Conservation (phyloP, 2,329 filamentous ascomycete species). For the Leptodontidium sp. region DNA sequence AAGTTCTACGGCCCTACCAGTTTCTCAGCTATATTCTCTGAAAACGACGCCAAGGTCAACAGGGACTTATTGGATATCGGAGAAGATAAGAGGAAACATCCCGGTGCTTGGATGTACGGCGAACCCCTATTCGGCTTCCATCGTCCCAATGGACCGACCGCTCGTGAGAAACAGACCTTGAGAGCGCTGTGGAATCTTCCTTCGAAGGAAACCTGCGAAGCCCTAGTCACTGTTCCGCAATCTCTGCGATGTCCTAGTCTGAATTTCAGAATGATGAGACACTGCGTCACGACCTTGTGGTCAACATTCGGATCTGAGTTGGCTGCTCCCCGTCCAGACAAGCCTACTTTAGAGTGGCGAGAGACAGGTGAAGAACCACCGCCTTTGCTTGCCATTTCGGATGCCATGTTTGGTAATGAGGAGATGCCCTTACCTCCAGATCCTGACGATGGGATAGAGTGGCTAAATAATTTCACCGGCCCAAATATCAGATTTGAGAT, state of each 20-base stretch:
- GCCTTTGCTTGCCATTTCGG: constrained; percentile 33
- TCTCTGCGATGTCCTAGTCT: constrained; percentile 27
- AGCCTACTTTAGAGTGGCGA: constrained; percentile 7
- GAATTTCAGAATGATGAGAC: constrained; percentile 36
- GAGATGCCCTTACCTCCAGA: constrained; percentile 37
- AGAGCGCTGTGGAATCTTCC: constrained; percentile 42
- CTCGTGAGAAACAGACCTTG: constrained; percentile 36
- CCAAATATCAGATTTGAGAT: constrained; percentile 44
- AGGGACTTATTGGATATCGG: constrained; percentile 40
- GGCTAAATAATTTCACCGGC: constrained; percentile 44
- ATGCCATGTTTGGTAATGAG: constrained; percentile 42
- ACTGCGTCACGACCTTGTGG: constrained; percentile 38
- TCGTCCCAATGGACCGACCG: constrained; percentile 36
- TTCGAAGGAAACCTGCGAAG: constrained; percentile 38
- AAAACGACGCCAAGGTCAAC: constrained; percentile 34
- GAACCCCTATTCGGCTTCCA: constrained; percentile 38
- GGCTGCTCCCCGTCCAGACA: constrained; percentile 30
- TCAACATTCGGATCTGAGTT: constrained; percentile 36
- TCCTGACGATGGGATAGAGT: constrained; percentile 42
- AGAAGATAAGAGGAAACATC: constrained; percentile 39
- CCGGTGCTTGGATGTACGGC: constrained; percentile 41
- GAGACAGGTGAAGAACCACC: constrained; percentile 25
- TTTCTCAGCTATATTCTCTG: constrained; percentile 43
- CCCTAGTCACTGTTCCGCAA: constrained; percentile 27
- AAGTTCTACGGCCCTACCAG: constrained; percentile 43